Evolutionary conservation across 495 filamentous ascomycete species (phyloP), one percentile per base, ranked within the genome.

Genomic region (Aspergillus egyptiacus): DNA sequence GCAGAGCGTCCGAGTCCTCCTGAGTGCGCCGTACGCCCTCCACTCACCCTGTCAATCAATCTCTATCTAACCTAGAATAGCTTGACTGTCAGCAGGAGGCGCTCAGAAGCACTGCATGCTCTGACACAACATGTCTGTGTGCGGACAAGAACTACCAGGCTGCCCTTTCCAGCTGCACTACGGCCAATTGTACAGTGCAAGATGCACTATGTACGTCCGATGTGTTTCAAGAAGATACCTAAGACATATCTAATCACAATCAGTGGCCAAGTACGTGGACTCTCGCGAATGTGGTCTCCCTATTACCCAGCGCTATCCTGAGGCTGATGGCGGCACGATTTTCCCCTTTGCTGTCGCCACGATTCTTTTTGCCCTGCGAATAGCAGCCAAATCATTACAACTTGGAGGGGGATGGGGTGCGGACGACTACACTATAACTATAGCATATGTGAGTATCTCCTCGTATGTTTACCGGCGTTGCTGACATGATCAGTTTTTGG

Each of bases 361-460:
- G 1, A 32, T 65, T 13, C 58, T 67, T 14, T 67, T 67, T 27
- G 17, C 48, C 6, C 37, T 46, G 7, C 56, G 64, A 31, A 55
- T 65, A 2, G 14, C 52, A 5, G 62, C 64, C n/a, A 67, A 67
- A 50, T 25, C 42, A 15, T 48, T 45, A 18, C 50, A 56, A 18
- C 58, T 67, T 18, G 62, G 53, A 2, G 62, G 64, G 5, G 62
- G 60, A n/a, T 67, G 62, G 64, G 64, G 64, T 15, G 48, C 46
- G 33, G 64, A 67, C 38, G 62, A 67, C 38, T 58, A 48, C 35
- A 64, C 62, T 0, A 58, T 67, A 6, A 62, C 60, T 7, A 23
- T 58, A 6, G 53, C 64, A 35, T 63, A 50, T 42, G 64, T 65
- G 34, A 48, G 58, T 38, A 1, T 34, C 15, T n/a, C 9, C 3